phyloP scores from a whole-genome alignment of 768 basidiomycete species.

The Leccinum disarticulatum region DNA sequence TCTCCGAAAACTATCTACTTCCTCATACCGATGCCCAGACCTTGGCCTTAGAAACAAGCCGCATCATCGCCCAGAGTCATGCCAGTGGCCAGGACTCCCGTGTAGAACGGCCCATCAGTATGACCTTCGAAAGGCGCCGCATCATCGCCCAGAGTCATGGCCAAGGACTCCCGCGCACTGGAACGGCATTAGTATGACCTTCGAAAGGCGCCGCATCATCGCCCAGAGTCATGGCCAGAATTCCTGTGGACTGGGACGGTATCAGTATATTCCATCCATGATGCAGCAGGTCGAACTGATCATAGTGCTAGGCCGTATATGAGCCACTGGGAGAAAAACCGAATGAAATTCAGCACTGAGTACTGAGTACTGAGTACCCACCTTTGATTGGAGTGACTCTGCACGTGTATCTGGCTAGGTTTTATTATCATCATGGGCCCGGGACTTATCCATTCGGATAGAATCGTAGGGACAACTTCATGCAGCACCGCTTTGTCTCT shows the following conservation, averaged over 20 bases:
- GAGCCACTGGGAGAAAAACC: neutral
- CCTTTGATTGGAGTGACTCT: neutral
- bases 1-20: neutral
- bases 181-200: too few species aligned
- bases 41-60: neutral
- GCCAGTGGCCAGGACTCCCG: too few species aligned
- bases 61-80: too few species aligned
- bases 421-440: neutral
- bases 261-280: neutral
- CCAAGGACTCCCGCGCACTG: too few species aligned
- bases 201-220: too few species aligned
- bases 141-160: too few species aligned
- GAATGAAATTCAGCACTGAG: too few species aligned
- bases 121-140: too few species aligned
- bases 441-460: neutral
- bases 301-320: neutral
- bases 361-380: neutral
- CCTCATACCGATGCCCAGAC: neutral
- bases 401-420: neutral
- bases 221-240: too few species aligned
- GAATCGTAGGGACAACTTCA: conserved; percentile 5
- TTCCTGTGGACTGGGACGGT: neutral
- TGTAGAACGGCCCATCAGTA: too few species aligned
- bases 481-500: neutral
- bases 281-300: neutral